phyloP scores from a whole-genome alignment of 2,329 filamentous ascomycete genomes.

The Podosphaera fusca region DNA sequence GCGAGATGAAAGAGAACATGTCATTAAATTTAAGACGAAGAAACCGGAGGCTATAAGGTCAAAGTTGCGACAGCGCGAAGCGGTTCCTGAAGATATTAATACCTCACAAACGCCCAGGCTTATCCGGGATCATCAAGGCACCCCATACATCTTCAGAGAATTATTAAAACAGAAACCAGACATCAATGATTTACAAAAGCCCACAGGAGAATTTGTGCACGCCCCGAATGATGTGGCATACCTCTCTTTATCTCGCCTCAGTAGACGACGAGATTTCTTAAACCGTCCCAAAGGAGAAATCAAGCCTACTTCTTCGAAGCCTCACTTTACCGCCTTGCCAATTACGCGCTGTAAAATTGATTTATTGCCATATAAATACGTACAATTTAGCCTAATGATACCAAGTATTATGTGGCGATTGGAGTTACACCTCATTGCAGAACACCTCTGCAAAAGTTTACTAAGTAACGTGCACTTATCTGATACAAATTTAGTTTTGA shows the following conservation, averaged over 20 bases:
- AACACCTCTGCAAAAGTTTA: constrained; percentile 31
- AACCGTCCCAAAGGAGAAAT: constrained; percentile 16
- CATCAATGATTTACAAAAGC: constrained; percentile 18
- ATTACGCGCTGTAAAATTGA: constrained; percentile 27
- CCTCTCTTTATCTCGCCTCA: constrained; percentile 25
- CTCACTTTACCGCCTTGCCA: constrained; percentile 23
- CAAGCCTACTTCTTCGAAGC: constrained; percentile 15
- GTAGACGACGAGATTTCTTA: constrained; percentile 35
- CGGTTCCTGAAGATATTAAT: background rate
- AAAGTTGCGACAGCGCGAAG: background rate
- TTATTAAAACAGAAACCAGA: constrained; percentile 24
- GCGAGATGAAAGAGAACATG: constrained; percentile 1
- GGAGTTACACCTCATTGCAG: constrained; percentile 38
- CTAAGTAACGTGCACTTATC: constrained; percentile 29
- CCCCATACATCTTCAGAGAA: constrained; percentile 18
- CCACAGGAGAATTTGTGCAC: constrained; percentile 18
- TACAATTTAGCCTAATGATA: constrained; percentile 35
- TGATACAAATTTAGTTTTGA: constrained; percentile 32
- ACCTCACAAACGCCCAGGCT: constrained; percentile 1
- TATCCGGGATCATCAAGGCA: constrained; percentile 5
- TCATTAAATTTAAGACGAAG: constrained; percentile 7
- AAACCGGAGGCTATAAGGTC: background rate
- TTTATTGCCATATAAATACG: constrained; percentile 18
- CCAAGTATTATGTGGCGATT: constrained; percentile 52
- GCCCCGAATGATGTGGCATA: constrained; percentile 25